Percentiles rank a stretch among this genome's conserved stretches.
phyloP scores from a whole-genome alignment of 192 early-diverging fungal genomes.

The Coemansia sp. region DNA sequence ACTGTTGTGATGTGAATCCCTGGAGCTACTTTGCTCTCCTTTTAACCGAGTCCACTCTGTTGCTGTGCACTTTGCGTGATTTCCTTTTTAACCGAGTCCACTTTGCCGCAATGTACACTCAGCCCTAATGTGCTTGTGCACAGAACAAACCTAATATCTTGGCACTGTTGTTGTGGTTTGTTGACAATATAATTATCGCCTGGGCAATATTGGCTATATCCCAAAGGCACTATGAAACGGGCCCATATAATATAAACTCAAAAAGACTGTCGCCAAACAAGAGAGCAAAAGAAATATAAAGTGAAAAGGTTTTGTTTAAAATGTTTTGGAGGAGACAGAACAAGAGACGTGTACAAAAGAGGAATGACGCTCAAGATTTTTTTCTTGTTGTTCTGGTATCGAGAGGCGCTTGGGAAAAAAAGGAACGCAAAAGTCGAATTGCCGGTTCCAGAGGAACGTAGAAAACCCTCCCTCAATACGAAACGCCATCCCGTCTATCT shows the following conservation, averaged over 20 bases:
- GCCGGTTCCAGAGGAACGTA: slow-evolving; percentile 6
- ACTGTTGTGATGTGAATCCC: neutral
- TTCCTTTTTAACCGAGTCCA: too few species aligned
- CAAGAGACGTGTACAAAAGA: slow-evolving; percentile 5
- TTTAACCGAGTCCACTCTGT: too few species aligned
- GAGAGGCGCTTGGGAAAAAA: slow-evolving; percentile 9
- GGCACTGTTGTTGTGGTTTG: neutral
- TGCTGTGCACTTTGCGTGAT: too few species aligned
- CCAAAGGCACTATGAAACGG: neutral
- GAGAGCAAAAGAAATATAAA: neutral
- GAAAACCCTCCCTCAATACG: neutral
- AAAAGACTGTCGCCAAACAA: neutral
- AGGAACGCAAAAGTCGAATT: slow-evolving; percentile 1
- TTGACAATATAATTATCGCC: neutral
- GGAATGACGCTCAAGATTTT: neutral
- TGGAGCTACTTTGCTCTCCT: too few species aligned
- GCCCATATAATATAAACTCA: neutral
- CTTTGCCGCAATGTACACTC: too few species aligned
- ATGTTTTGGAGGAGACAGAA: slow-evolving; percentile 2
- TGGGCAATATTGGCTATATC: neutral
- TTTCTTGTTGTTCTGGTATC: neutral
- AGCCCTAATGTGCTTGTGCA: too few species aligned
- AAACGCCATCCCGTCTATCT: slow-evolving; percentile 6
- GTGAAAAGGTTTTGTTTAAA: neutral
- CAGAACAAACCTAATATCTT: too few species aligned